phyloP scores from a whole-genome alignment of 2,329 filamentous ascomycete genomes.

The Penicillium sp. region DNA sequence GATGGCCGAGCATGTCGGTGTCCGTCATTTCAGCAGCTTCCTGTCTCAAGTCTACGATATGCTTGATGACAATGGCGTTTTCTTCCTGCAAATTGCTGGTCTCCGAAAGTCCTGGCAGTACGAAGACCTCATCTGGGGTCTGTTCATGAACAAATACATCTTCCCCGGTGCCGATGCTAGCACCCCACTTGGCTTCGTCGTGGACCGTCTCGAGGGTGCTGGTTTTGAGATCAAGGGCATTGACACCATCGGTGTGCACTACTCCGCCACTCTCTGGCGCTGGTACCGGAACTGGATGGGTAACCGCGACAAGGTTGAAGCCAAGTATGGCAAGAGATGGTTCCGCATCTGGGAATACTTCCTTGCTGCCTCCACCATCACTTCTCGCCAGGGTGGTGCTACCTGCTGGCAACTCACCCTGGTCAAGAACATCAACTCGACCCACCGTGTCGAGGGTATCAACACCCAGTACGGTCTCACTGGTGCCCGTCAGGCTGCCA shows the following conservation, averaged over 20 bases:
- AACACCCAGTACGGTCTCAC: slow-evolving; percentile 61
- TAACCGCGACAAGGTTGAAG: slow-evolving; percentile 85
- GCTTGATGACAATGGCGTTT: slow-evolving; percentile 91
- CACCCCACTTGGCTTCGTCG: slow-evolving; percentile 81
- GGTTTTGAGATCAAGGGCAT: slow-evolving; percentile 87
- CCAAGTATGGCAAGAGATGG: slow-evolving; percentile 93
- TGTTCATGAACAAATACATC: slow-evolving; percentile 99
- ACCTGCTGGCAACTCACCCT: slow-evolving; percentile 82
- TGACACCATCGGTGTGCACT: slow-evolving; percentile 94
- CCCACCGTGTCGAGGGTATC: slow-evolving; percentile 72
- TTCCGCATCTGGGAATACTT: slow-evolving; percentile 95
- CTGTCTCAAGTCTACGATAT: slow-evolving; percentile 84
- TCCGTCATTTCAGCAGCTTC: slow-evolving; percentile 78
- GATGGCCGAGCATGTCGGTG: slow-evolving; percentile 98
- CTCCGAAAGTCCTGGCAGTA: slow-evolving; percentile 95
- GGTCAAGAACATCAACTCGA: slow-evolving; percentile 86
- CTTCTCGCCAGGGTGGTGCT: slow-evolving; percentile 73
- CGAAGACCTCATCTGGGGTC: slow-evolving; percentile 93
- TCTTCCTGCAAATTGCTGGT: slow-evolving; percentile 94
- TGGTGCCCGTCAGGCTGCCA: slow-evolving; percentile 55
- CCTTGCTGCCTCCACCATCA: slow-evolving; percentile 77
- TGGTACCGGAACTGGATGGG: slow-evolving; percentile 99
- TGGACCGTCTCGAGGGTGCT: slow-evolving; percentile 76
- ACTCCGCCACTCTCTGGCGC: slow-evolving; percentile 91
- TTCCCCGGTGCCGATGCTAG: slow-evolving; percentile 96